Conservation (phyloP, 306 rosid genomes). For the Vachellia pachyceras region DNA sequence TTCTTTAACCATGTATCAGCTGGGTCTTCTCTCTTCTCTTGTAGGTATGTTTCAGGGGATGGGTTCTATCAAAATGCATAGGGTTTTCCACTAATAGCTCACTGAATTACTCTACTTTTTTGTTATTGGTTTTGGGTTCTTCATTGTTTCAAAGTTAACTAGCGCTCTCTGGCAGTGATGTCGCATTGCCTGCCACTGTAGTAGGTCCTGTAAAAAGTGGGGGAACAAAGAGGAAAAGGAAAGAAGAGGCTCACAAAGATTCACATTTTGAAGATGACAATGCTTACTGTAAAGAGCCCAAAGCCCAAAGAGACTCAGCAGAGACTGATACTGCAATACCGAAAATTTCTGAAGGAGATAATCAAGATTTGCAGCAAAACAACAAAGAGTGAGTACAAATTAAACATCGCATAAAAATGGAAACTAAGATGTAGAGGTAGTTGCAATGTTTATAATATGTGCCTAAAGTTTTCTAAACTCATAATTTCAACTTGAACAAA, state of each 20-base stretch:
- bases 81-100: not conserved
- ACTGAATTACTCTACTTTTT: not conserved
- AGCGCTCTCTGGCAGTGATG: constrained; percentile 36
- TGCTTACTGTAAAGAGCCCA: constrained; percentile 36
- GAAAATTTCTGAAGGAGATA: constrained; percentile 39
- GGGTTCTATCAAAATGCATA: too few species aligned
- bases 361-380: constrained; percentile 43
- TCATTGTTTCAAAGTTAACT: constrained; percentile 5
- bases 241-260: constrained; percentile 40
- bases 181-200: constrained; percentile 37
- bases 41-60: too few species aligned
- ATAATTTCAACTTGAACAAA: not conserved
- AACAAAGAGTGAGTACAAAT: constrained; percentile 52
- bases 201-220: constrained; percentile 34
- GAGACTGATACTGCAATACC: constrained; percentile 35
- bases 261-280: constrained; percentile 39
- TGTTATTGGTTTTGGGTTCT: not conserved
- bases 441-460: not conserved
- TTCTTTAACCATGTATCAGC: too few species aligned
- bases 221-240: constrained; percentile 54
- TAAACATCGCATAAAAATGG: not conserved
- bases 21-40: too few species aligned
- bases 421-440: not conserved
- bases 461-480: not conserved
- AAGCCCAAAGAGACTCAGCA: constrained; percentile 35